A percentile compares a stretch with the other conserved stretches of the same genome.
Conservation (phyloP, 805 yeast species). For the Metschnikowia kofuensis region DNA sequence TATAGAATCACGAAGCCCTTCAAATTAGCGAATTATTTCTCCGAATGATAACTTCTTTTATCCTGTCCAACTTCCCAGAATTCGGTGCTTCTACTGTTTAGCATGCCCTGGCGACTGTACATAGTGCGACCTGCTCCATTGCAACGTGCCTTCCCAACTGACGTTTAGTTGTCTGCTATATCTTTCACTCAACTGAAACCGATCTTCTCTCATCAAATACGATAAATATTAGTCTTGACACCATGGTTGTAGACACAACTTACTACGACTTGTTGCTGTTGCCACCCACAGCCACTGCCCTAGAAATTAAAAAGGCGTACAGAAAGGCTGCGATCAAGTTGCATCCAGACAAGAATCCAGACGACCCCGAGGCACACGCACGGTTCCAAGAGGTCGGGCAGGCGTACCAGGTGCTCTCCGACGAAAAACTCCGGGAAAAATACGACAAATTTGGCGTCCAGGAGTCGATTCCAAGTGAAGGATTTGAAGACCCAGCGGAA, state of each 20-base stretch:
- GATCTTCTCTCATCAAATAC: too few relatives aligned
- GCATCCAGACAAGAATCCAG: constrained; percentile 57
- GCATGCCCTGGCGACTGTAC: too few relatives aligned
- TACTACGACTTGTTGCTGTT: constrained; percentile 40
- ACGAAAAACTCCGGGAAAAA: constrained; percentile 57
- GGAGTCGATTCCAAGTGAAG: constrained; percentile 65
- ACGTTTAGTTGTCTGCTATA: too few relatives aligned
- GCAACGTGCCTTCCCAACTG: too few relatives aligned
- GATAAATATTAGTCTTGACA: not conserved
- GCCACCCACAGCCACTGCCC: constrained; percentile 35
- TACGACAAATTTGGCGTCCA: constrained; percentile 78
- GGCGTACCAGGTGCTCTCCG: constrained; percentile 77
- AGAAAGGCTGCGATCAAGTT: constrained; percentile 83
- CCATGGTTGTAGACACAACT: constrained; percentile 46
- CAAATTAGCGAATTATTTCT: too few relatives aligned
- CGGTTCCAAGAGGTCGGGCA: constrained; percentile 51
- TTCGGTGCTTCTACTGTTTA: too few relatives aligned
- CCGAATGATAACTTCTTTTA: too few relatives aligned
- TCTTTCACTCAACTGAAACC: too few relatives aligned
- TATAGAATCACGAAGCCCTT: too few relatives aligned
- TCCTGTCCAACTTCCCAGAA: too few relatives aligned
- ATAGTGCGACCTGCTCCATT: too few relatives aligned
- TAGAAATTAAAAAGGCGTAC: constrained; percentile 45
- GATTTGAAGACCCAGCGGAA: constrained; percentile 65
- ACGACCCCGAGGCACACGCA: constrained; percentile 44